Base-by-base conservation (phyloP, 2,329 filamentous ascomycete species). In the Graphiopsis chlorocephala region DNA sequence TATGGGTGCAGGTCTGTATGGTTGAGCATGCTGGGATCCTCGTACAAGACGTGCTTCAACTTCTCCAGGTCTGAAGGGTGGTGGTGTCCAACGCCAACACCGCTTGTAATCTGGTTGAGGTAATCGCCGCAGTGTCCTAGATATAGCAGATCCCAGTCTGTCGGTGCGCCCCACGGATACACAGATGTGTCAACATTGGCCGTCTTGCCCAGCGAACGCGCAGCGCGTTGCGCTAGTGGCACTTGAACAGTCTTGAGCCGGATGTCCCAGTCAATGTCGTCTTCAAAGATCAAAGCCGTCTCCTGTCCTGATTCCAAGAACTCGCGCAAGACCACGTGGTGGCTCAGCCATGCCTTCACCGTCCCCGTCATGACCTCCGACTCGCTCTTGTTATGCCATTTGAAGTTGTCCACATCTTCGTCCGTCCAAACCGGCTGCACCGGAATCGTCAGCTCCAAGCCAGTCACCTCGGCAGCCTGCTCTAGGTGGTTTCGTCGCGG, bases 191-290 rank as follows among this genome's bases (percentile, higher is more conserved):
- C 78, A 14, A 71, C 60, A 38, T 73, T 68, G 26, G 76, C 68
- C n/a, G 77, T 70, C 2, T 71, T 67, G 57, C 71, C 70, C 2
- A 68, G 60, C 2, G 77, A 75, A 17, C 78, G 61, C 20, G 66
- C 61, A 12, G 69, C 63, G 26, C 64, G 60, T 58, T 68, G 68
- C 15, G 67, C 65, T 45, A 68, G 72, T 2, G 78, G 78, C 14
- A 78, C 69, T 63, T 80, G 78, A 14, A 75, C 64, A 62, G 74
- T 78, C 64, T 76, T 75, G 28, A 80, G 73, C n/a, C 76, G 76
- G 31, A 80, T 77, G 67, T 80, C 78, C 77, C 77, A 80, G 64
- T 80, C 79, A 29, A 80, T 77, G 65, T 80, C 79, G 69, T 80
- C 79, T 70, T 80, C 79, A 38, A 80, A 75, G 23, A 80, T 78